phyloP scores from a whole-genome alignment of 768 basidiomycete species.

The Lentinula guzmanii region DNA sequence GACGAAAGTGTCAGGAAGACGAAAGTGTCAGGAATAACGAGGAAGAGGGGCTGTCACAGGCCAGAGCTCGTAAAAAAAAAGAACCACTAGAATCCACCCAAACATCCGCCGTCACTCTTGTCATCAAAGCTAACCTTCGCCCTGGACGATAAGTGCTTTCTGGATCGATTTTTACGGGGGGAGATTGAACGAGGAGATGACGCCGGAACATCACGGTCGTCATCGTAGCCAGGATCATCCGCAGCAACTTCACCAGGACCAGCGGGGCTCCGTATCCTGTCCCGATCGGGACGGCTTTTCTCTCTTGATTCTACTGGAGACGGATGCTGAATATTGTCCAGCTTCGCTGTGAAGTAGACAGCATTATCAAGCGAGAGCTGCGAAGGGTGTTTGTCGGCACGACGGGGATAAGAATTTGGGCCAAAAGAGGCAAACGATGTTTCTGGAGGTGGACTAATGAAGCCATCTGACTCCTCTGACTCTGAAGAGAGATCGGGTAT shows the following conservation, averaged over 20 bases:
- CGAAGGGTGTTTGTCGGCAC: neutral
- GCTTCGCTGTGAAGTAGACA: neutral
- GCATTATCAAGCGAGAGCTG: neutral
- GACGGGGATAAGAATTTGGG: neutral
- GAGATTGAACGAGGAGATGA: neutral
- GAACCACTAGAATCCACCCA: slow-evolving; percentile 10
- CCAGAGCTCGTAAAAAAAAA: neutral
- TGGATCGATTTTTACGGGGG: neutral
- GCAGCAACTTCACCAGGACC: neutral
- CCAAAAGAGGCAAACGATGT: neutral
- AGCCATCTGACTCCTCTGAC: slow-evolving; percentile 10
- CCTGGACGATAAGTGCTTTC: slow-evolving; percentile 2
- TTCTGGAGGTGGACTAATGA: slow-evolving; percentile 8
- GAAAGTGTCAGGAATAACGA: neutral
- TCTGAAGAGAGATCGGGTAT: slow-evolving; percentile 9
- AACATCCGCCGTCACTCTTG: slow-evolving; percentile 7
- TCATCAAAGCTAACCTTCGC: slow-evolving; percentile 5
- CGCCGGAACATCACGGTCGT: slow-evolving; percentile 1
- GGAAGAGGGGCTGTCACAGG: neutral
- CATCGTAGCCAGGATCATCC: slow-evolving; percentile 5
- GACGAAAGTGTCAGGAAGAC: too few relatives aligned
- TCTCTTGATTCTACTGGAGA: neutral
- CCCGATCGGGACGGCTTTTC: neutral
- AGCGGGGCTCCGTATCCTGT: neutral
- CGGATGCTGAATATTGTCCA: neutral